These are phyloP conservation scores for Sequoia sempervirens DNA, from an alignment of 75 land plant species.

Conservation along the genomic window DNA sequence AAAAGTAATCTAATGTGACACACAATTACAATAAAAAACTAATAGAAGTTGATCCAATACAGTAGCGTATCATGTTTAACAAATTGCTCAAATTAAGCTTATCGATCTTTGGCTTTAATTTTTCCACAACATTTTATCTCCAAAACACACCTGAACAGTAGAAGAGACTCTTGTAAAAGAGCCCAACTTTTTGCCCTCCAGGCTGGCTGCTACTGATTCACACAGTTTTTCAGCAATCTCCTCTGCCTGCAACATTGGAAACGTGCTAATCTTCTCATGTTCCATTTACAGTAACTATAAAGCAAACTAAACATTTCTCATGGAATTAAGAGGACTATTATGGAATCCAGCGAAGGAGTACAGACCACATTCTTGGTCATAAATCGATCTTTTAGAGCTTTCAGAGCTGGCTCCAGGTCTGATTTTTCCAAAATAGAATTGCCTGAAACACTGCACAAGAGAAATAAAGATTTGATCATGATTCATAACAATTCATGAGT, in stretches of 20 bases:
- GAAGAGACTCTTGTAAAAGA: slow-evolving; percentile 93
- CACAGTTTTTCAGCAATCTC: slow-evolving; percentile 96
- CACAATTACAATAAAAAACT: not conserved
- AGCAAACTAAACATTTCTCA: not conserved
- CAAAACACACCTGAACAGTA: slow-evolving; percentile 70
- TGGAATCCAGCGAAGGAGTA: not conserved
- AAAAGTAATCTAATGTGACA: not conserved
- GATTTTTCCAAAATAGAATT: slow-evolving; percentile 78
- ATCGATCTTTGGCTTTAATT: not conserved
- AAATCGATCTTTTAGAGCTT: slow-evolving; percentile 83
- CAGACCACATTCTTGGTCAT: slow-evolving; percentile 99
- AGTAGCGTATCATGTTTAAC: not conserved
- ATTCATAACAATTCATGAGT: not conserved
- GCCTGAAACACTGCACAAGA: slow-evolving; percentile 74
- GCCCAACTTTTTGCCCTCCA: slow-evolving; percentile 92
- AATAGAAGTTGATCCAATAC: not conserved
- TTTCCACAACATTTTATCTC: not conserved
- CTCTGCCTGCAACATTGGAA: slow-evolving; percentile 57
- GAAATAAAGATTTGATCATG: not conserved
- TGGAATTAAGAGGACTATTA: not conserved
- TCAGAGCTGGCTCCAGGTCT: slow-evolving; percentile 91
- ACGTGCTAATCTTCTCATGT: not conserved
- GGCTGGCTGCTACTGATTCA: slow-evolving; percentile 96
- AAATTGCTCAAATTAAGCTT: not conserved
- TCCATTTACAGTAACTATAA: not conserved